Percentiles rank a stretch among this genome's conserved stretches.
Conservation (phyloP, 306 rosid species). For the Datisca glomerata region DNA sequence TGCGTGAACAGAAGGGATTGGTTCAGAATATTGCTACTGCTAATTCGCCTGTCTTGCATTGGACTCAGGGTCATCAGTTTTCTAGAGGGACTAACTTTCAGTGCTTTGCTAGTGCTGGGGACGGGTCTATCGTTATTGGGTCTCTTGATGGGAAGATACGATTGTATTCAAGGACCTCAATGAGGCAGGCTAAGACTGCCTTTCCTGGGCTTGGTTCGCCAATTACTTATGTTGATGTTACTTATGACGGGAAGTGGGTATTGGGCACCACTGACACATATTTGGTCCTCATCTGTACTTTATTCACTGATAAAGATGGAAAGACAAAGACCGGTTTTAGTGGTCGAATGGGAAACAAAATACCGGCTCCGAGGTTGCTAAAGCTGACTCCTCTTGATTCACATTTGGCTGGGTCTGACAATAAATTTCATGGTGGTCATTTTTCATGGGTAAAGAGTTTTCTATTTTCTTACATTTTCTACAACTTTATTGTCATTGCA, state of each 20-base stretch:
- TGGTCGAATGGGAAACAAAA: conserved; percentile 81
- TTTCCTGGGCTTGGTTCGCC: conserved; percentile 86
- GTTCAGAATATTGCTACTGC: conserved; percentile 51
- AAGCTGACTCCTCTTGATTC: conserved; percentile 87
- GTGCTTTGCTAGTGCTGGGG: conserved; percentile 80
- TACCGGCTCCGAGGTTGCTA: conserved; percentile 79
- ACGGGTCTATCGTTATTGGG: conserved; percentile 86
- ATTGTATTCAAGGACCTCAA: conserved; percentile 71
- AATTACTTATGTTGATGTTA: conserved; percentile 74
- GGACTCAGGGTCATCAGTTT: conserved; percentile 88
- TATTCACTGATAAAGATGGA: conserved; percentile 87
- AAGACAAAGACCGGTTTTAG: conserved; percentile 72
- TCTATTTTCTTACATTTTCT: no score
- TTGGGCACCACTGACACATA: conserved; percentile 73
- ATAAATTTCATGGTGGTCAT: conserved; percentile 82
- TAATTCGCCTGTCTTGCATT: conserved; percentile 53
- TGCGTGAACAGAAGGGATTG: conserved; percentile 64
- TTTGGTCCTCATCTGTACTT: conserved; percentile 73
- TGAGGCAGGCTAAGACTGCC: conserved; percentile 91
- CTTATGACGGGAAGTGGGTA: conserved; percentile 87
- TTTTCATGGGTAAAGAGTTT: conserved; percentile 86
- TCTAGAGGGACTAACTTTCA: conserved; percentile 81
- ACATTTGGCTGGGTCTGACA: conserved; percentile 69
- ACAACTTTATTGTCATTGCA: no score
- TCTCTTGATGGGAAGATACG: conserved; percentile 82